A percentile compares a stretch with the other conserved stretches of the same genome.
Conservation (phyloP, 1,284 basidiomycete species). For the Vanrija sp. region DNA sequence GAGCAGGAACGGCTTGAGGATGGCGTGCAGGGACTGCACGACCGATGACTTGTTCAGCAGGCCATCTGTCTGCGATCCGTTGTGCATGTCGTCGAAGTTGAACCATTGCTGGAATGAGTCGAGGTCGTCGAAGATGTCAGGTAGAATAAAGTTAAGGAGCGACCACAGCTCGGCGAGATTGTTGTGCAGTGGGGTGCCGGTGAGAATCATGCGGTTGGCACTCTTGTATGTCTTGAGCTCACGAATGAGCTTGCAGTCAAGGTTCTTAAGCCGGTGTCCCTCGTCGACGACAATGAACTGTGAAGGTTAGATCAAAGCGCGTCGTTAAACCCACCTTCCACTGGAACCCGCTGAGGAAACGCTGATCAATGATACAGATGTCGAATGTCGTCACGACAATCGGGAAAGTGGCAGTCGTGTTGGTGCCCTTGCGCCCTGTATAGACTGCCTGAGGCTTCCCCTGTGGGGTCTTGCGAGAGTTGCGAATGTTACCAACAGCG, state of each 20-base stretch:
- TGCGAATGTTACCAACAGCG: conserved; percentile 25
- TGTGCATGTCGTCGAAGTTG: conserved; percentile 47
- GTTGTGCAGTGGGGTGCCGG: conserved; percentile 91
- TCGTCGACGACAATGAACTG: conserved; percentile 90
- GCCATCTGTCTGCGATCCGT: conserved; percentile 23
- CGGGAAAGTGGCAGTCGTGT: conserved; percentile 40
- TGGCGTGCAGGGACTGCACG: conserved; percentile 77
- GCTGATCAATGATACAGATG: conserved; percentile 79
- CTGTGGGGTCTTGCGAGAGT: conserved; percentile 7
- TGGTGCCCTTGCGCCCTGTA: conserved; percentile 10
- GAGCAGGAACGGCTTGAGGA: conserved; percentile 92
- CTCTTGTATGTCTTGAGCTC: conserved; percentile 85
- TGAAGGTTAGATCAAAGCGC: not conserved
- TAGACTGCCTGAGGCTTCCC: not conserved
- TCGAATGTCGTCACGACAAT: conserved; percentile 84
- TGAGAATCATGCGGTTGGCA: conserved; percentile 85
- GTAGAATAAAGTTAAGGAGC: conserved; percentile 88
- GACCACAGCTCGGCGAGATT: conserved; percentile 93
- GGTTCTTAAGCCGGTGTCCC: conserved; percentile 79
- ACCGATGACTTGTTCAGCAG: conserved; percentile 59
- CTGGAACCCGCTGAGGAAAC: conserved; percentile 62
- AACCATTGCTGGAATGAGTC: conserved; percentile 88
- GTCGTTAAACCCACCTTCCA: conserved; percentile 58
- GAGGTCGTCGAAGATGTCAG: conserved; percentile 85
- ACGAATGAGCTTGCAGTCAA: conserved; percentile 60